Conservation (phyloP, 345 rosid genomes). For the Gossypium turneri region DNA sequence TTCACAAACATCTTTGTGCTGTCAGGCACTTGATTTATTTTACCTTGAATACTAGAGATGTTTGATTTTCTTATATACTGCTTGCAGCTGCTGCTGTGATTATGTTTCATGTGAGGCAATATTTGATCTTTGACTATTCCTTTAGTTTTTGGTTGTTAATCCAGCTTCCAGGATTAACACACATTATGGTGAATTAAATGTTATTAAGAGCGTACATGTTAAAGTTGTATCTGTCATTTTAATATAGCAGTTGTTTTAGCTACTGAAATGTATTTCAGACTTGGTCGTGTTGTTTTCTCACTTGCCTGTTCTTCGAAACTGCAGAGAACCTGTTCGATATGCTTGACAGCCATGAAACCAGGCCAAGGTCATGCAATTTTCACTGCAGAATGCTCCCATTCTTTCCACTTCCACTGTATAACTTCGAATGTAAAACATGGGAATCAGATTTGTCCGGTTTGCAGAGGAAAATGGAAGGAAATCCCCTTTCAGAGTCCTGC, state of each 20-base stretch:
- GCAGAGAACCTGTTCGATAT: slow-evolving; percentile 91
- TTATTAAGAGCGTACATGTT: not conserved
- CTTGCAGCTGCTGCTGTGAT: not conserved
- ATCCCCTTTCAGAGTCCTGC: slow-evolving; percentile 64
- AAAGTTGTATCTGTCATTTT: not conserved
- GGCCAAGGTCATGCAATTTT: slow-evolving; percentile 95
- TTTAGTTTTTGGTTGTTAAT: not conserved
- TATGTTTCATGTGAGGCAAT: not conserved
- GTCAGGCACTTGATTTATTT: not conserved
- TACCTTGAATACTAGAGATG: not conserved
- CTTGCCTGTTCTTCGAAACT: slow-evolving; percentile 20
- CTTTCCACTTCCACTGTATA: slow-evolving; percentile 96
- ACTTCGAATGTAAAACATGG: slow-evolving; percentile 90
- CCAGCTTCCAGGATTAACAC: not conserved
- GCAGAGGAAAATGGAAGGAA: slow-evolving; percentile 55
- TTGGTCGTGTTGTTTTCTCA: slow-evolving; percentile 20
- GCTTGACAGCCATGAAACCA: slow-evolving; percentile 68
- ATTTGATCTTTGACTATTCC: not conserved
- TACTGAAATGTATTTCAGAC: not conserved
- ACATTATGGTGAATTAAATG: slow-evolving; percentile 1
- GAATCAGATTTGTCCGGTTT: slow-evolving; percentile 73
- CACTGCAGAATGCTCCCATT: slow-evolving; percentile 95
- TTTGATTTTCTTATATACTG: not conserved
- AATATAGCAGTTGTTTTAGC: not conserved
- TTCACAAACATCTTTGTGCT: not conserved